Base-by-base conservation (phyloP, 2,329 filamentous ascomycete species). In the Graphilbum ipis-grandicollis region DNA sequence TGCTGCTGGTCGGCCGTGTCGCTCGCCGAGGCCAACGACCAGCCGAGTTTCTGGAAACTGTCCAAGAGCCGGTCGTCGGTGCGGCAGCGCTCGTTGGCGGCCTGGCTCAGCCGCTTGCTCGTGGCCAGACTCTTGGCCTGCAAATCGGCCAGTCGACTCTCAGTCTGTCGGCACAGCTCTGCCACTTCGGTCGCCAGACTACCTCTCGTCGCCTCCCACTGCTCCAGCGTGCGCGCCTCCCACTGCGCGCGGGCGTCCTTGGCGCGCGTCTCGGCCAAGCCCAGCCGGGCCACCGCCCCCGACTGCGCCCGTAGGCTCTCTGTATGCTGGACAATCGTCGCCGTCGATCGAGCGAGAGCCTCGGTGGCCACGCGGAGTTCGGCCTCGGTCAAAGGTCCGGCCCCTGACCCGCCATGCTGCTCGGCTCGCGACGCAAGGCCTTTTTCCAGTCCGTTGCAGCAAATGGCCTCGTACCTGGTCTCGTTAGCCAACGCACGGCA, bases 51-150 rank as follows among this genome's bases (percentile, higher is more conserved):
- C 48, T 79, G 72, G 3, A 83, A 56, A 40, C 73, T 73, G 17
- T 66, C 59, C 2, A 82, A 56, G 3, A 81, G 59, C 42, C 69
- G 72, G 48, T 82, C 75, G 41, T 83, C 77, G 2, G 71, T 68
- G 9, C 61, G 59, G 9, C 79, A 54, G 10, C 68, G 52, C 14
- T 56, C 57, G 18, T 63, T 59, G 0, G 73, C 55, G 1, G 62
- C 62, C 38, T 63, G 57, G 33, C 61, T 63, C 14, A 75, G 50
- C 3, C 55, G 54, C 2, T 57, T 51, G 4, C 58, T 59, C 1
- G 63, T 57, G 0, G 54, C 54, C 8, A 63, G 63, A 6, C 52
- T 52, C 30, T 75, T 66, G 41, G 68, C 63, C 46, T 68, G 62
- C 2, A 70, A 48, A 36, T 71, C 66, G 3, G 56, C 50, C 19